Conservation (phyloP, 2,329 filamentous ascomycete genomes). For the Botrytis tulipae region DNA sequence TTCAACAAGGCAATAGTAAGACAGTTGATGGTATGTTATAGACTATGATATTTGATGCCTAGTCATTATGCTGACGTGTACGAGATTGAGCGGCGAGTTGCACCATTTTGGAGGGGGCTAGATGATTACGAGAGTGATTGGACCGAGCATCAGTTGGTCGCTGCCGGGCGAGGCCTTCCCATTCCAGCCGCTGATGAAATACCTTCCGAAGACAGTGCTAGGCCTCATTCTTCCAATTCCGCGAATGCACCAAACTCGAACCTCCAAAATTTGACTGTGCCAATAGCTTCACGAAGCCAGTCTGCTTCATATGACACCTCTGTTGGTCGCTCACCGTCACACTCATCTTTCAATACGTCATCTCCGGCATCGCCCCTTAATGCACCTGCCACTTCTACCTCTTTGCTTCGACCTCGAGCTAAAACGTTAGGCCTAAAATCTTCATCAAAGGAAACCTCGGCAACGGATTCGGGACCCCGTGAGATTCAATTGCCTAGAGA, state of each 20-base stretch:
- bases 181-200: slow-evolving; percentile 83
- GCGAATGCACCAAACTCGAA: slow-evolving; percentile 57
- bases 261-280: slow-evolving; percentile 72
- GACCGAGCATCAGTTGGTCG: slow-evolving; percentile 94
- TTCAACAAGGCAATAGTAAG: slow-evolving; percentile 87
- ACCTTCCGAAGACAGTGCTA: slow-evolving; percentile 64
- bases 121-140: slow-evolving; percentile 86
- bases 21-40: slow-evolving; percentile 73
- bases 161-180: slow-evolving; percentile 78
- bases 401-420: slow-evolving; percentile 75
- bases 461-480: slow-evolving; percentile 69
- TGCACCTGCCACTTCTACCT: slow-evolving; percentile 46
- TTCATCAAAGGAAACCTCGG: slow-evolving; percentile 70
- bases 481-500: slow-evolving; percentile 80
- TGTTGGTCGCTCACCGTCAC: slow-evolving; percentile 56
- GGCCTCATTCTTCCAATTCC: slow-evolving; percentile 46
- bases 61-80: slow-evolving; percentile 27
- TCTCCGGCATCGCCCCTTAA: slow-evolving; percentile 52
- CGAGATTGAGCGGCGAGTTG: slow-evolving; percentile 87
- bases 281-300: slow-evolving; percentile 72
- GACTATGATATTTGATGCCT: slow-evolving; percentile 3
- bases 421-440: slow-evolving; percentile 82
- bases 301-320: slow-evolving; percentile 75
- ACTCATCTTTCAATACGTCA: slow-evolving; percentile 59
- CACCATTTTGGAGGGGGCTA: slow-evolving; percentile 92